Percentiles rank a stretch among this genome's conserved stretches.
These are phyloP conservation scores for Alternaria burnsii DNA, from an alignment of 2,329 filamentous ascomycete genomes.

Conservation along the genomic window DNA sequence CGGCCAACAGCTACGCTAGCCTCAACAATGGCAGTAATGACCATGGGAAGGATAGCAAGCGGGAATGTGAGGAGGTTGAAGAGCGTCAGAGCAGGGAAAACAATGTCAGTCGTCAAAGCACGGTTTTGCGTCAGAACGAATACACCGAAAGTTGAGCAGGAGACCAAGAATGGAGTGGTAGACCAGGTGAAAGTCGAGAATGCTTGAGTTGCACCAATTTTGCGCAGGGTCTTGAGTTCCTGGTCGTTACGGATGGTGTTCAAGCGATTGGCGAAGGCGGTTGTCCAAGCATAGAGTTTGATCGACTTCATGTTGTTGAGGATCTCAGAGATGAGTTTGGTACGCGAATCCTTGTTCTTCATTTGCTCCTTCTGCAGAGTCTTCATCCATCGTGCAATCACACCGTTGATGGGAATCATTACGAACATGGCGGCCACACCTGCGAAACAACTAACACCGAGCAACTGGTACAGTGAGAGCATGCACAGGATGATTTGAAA, in stretches of 20 bases:
- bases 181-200: slow-evolving; percentile 98
- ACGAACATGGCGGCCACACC: slow-evolving; percentile 94
- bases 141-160: slow-evolving; percentile 93
- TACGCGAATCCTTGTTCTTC: slow-evolving; percentile 98
- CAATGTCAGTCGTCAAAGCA: slow-evolving; percentile 90
- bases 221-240: slow-evolving; percentile 92
- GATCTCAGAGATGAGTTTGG: slow-evolving; percentile 94
- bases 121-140: slow-evolving; percentile 85
- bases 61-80: slow-evolving; percentile 98
- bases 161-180: slow-evolving; percentile 95
- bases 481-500: slow-evolving; percentile 97
- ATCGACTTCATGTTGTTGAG: slow-evolving; percentile 99
- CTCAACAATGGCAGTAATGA: slow-evolving; percentile 95
- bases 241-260: slow-evolving; percentile 96
- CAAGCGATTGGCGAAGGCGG: slow-evolving; percentile 96
- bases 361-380: slow-evolving; percentile 94
- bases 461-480: slow-evolving; percentile 92
- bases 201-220: slow-evolving; percentile 93
- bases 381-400: slow-evolving; percentile 93
- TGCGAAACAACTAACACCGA: slow-evolving; percentile 94
- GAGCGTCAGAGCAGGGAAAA: slow-evolving; percentile 90
- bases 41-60: slow-evolving; percentile 92
- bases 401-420: slow-evolving; percentile 95
- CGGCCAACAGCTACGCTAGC: slow-evolving; percentile 90
- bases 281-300: slow-evolving; percentile 97